Percentiles rank a stretch among this genome's conserved stretches.
Conservation (phyloP, 1,284 basidiomycete genomes). For the Coniferiporia weirii region DNA sequence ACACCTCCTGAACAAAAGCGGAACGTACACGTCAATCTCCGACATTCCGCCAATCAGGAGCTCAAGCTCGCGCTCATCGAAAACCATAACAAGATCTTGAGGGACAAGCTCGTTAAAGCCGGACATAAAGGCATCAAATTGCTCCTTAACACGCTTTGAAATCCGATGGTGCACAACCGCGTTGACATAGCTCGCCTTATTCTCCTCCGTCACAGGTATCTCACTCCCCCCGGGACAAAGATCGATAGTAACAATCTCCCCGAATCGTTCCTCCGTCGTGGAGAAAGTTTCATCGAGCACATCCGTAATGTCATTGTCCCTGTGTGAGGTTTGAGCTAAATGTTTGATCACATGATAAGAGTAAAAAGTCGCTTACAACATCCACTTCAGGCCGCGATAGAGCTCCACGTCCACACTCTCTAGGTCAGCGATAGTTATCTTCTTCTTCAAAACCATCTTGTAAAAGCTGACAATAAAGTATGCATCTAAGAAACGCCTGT, state of each 20-base stretch:
- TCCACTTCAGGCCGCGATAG: conserved; percentile 92
- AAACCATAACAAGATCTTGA: conserved; percentile 89
- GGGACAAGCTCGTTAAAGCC: conserved; percentile 95
- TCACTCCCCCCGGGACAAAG: conserved; percentile 79
- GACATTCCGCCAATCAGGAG: conserved; percentile 94
- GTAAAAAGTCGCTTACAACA: conserved; percentile 63
- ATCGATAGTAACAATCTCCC: conserved; percentile 88
- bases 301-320: conserved; percentile 87
- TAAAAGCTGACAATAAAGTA: conserved; percentile 99
- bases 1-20: background rate
- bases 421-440: conserved; percentile 79
- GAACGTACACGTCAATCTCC: conserved; percentile 82
- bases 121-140: conserved; percentile 93
- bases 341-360: background rate
- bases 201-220: conserved; percentile 83
- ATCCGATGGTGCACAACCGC: conserved; percentile 89
- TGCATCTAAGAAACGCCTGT: conserved; percentile 96
- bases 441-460: conserved; percentile 96
- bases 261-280: conserved; percentile 90
- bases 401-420: conserved; percentile 90
- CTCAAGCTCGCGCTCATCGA: conserved; percentile 92
- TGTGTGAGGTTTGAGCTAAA: conserved; percentile 23
- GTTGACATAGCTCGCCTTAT: conserved; percentile 95
- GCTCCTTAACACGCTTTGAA: conserved; percentile 86
- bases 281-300: conserved; percentile 89